A percentile compares a stretch with the other conserved stretches of the same genome.
Conservation (phyloP, 495 filamentous ascomycete genomes). For the Aspergillus cavernicola region DNA sequence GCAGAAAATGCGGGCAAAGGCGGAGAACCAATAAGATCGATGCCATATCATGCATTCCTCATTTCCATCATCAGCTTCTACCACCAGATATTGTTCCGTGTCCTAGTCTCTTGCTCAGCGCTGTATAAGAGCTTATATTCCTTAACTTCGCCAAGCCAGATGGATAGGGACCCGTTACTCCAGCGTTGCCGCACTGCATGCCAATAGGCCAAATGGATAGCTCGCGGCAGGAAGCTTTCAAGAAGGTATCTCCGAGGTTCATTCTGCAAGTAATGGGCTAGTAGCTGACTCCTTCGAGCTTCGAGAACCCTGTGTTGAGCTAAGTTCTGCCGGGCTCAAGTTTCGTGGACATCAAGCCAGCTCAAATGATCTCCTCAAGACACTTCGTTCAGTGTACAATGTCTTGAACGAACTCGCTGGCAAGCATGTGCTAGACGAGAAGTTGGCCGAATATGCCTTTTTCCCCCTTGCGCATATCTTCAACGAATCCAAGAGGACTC, state of each 20-base stretch:
- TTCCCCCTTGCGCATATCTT: slow-evolving; percentile 89
- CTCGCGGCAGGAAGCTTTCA: slow-evolving; percentile 39
- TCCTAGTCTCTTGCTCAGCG: neutral
- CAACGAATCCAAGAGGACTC: slow-evolving; percentile 64
- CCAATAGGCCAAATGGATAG: slow-evolving; percentile 29
- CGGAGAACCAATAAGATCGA: slow-evolving; percentile 11
- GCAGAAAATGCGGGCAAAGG: slow-evolving; percentile 26
- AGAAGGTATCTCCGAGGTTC: slow-evolving; percentile 25
- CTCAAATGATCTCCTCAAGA: slow-evolving; percentile 50
- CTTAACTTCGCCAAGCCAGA: neutral
- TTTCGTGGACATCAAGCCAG: slow-evolving; percentile 52
- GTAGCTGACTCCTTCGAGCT: slow-evolving; percentile 48
- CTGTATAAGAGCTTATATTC: neutral
- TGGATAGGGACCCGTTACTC: neutral
- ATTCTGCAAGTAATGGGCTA: slow-evolving; percentile 11
- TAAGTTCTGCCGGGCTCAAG: slow-evolving; percentile 65
- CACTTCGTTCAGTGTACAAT: slow-evolving; percentile 51
- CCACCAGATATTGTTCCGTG: neutral
- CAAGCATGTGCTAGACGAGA: slow-evolving; percentile 62
- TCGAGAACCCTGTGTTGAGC: slow-evolving; percentile 70
- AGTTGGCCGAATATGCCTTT: slow-evolving; percentile 91
- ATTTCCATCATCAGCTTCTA: neutral
- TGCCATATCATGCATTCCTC: neutral
- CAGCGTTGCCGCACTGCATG: neutral
- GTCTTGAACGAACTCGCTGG: slow-evolving; percentile 50